Base-by-base conservation (phyloP, 2,329 filamentous ascomycete species). In the Calonectria naviculata region DNA sequence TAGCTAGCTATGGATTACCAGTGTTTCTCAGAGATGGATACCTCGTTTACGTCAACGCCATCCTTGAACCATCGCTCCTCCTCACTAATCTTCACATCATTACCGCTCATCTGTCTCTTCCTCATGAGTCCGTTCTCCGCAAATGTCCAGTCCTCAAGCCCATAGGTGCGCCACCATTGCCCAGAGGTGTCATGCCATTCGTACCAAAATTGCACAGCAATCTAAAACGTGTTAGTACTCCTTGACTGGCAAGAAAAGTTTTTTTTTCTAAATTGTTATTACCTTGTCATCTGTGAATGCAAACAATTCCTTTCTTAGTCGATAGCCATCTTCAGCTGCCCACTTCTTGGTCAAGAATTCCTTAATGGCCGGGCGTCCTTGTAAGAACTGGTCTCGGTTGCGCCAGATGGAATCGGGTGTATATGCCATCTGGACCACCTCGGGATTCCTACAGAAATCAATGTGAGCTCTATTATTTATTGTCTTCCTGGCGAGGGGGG, bases 141-240 rank as follows among this genome's bases (percentile, higher is more conserved):
- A 81, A 94, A 94, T 0, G 92, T 94, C 93, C 93, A 94, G 79
- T 95, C 92, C 79, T 95, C 93, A 13, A 97, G 88, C 0, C 95
- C 95, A 78, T 97, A 97, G 52, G 93, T 95, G n/a, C 94, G 88
- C 88, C 93, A 95, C 94, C 94, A 97, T 81, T 94, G 91, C 42
- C 93, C 92, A 2, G 87, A 76, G 9, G 84, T 83, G 78, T 96
- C 93, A 73, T 91, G 89, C 83, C 91, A 95, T 82, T 97, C 93
- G 78, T 96, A 97, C 94, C 94, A 97, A 81, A 97, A 97, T 80
- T 97, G 94, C 26, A 97, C 95, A 1, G 94, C 94, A 74, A 95
- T 96, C 83, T 90, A 3, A 0, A 1, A 4, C 12, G 26, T 56
- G 49, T 46, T 34, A 49, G 29, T 52, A 52, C 38, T 54, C 28